These are phyloP conservation scores for Puccinia hordei DNA, from an alignment of 1,284 basidiomycete genomes.

Conservation along the genomic window DNA sequence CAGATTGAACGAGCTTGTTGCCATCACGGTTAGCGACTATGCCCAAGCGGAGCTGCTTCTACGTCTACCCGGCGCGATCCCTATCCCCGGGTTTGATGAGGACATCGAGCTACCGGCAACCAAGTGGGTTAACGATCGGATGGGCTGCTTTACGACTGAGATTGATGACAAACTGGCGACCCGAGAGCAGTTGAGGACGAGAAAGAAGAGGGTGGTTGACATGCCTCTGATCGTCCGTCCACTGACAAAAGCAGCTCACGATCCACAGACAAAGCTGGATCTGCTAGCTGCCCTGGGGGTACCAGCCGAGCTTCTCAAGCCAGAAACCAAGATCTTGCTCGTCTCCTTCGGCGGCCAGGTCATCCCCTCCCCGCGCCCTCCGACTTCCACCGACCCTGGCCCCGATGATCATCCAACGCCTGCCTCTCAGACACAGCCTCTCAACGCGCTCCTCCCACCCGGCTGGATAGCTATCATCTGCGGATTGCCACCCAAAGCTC, in stretches of 20 bases:
- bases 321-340: conserved; percentile 64
- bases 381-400: not conserved
- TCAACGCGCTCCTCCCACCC: conserved; percentile 63
- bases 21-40: conserved; percentile 69
- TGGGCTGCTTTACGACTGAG: conserved; percentile 63
- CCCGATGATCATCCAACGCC: not conserved
- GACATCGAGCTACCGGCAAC: conserved; percentile 65
- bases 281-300: conserved; percentile 68
- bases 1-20: conserved; percentile 67
- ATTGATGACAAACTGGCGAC: conserved; percentile 57
- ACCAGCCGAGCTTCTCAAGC: conserved; percentile 64
- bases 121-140: conserved; percentile 66
- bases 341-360: conserved; percentile 77
- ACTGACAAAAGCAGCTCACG: conserved; percentile 64
- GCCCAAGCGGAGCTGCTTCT: conserved; percentile 71
- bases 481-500: conserved; percentile 60
- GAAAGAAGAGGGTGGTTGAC: conserved; percentile 59
- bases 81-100: conserved; percentile 69
- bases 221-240: conserved; percentile 71
- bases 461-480: conserved; percentile 77
- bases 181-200: not conserved
- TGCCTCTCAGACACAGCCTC: conserved; percentile 41
- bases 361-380: conserved; percentile 65
- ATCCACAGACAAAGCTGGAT: conserved; percentile 58
- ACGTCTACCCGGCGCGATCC: conserved; percentile 71